phyloP scores from a whole-genome alignment of 202 grass and related monocot species.

The Elaeis oleifera region DNA sequence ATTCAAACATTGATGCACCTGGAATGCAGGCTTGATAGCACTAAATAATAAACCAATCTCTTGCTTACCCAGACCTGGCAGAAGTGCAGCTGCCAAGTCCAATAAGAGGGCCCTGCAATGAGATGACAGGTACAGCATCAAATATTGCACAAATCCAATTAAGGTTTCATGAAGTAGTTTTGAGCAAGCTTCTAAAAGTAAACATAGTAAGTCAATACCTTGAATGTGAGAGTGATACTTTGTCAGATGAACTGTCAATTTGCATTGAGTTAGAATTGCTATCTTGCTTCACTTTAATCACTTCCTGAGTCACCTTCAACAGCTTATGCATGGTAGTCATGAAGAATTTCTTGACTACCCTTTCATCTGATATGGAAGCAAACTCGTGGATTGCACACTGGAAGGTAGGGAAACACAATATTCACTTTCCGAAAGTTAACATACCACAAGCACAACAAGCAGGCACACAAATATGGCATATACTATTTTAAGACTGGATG shows the following conservation, averaged over 20 bases:
- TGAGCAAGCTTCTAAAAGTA: background rate
- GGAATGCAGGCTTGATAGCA: constrained; percentile 84
- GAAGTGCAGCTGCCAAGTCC: constrained; percentile 74
- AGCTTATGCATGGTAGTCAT: constrained; percentile 53
- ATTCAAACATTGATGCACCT: constrained; percentile 40
- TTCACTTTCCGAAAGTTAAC: constrained; percentile 23
- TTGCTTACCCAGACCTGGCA: constrained; percentile 62
- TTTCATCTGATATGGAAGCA: constrained; percentile 77
- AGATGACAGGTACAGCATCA: background rate
- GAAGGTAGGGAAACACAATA: constrained; percentile 6
- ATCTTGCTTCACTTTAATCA: constrained; percentile 51
- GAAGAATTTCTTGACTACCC: constrained; percentile 57
- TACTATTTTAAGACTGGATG: too few species aligned
- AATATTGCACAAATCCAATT: too few species aligned
- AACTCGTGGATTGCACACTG: constrained; percentile 71
- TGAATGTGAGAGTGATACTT: constrained; percentile 29
- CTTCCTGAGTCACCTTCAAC: constrained; percentile 59
- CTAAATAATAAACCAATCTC: constrained; percentile 64
- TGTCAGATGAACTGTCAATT: constrained; percentile 34
- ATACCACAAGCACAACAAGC: background rate
- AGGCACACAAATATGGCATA: background rate
- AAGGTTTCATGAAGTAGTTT: too few species aligned
- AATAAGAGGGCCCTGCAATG: constrained; percentile 69
- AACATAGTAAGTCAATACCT: constrained; percentile 3
- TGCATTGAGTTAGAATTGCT: constrained; percentile 46